Conservation (phyloP, 352 stramenopile genomes). For the Pythium aquatile region DNA sequence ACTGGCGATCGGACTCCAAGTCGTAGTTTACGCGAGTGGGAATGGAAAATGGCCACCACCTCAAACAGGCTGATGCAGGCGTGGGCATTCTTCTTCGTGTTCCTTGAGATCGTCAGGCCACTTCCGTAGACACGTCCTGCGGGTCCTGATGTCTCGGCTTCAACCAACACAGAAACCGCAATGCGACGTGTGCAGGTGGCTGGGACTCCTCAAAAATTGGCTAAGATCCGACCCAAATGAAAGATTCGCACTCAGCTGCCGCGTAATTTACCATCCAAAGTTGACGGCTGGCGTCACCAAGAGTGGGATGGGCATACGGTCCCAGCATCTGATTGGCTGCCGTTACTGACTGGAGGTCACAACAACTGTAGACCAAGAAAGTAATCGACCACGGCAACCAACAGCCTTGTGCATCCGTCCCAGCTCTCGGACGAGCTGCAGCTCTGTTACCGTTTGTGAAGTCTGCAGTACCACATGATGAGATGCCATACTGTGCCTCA, state of each 20-base stretch:
- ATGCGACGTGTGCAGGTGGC: background rate
- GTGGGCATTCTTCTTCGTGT: background rate
- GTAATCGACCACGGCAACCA: background rate
- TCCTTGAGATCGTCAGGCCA: background rate
- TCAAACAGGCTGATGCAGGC: background rate
- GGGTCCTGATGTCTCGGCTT: background rate
- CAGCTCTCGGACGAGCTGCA: too few species aligned
- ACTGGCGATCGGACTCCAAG: background rate
- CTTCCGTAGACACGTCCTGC: background rate
- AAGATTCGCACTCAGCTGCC: background rate
- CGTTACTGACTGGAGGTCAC: slow-evolving; percentile 15
- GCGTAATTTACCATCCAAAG: slow-evolving; percentile 12
- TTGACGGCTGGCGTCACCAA: slow-evolving; percentile 14
- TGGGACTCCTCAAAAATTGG: background rate
- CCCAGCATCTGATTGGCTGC: slow-evolving; percentile 3
- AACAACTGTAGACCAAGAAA: background rate
- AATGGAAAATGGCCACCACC: too few species aligned
- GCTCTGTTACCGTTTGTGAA: too few species aligned
- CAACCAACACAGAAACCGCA: slow-evolving; percentile 2
- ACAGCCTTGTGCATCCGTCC: too few species aligned
- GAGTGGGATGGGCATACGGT: slow-evolving; percentile 9
- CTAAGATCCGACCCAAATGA: background rate
- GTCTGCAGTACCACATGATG: background rate
- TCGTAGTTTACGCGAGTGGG: background rate
- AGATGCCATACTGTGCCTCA: background rate